A percentile compares a stretch with the other conserved stretches of the same genome.
phyloP scores from a whole-genome alignment of 2,329 filamentous ascomycete species.

The Trichophyton schoenleinii region DNA sequence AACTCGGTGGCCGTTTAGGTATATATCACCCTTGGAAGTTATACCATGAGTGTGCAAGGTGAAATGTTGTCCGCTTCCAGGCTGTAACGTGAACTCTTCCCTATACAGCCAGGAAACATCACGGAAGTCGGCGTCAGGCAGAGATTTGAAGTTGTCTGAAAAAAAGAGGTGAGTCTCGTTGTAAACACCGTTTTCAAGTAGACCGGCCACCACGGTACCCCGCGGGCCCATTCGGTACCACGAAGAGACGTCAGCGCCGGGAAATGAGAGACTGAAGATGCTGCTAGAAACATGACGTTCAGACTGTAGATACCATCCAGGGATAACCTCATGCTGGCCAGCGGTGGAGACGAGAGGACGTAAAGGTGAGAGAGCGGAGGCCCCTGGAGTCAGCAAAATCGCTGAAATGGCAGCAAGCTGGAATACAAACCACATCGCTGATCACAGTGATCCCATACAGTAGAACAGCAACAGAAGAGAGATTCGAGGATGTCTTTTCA shows the following conservation, averaged over 20 bases:
- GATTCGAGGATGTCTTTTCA: background rate
- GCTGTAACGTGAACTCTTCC: constrained; percentile 37
- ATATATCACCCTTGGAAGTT: constrained; percentile 48
- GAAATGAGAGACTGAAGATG: constrained; percentile 30
- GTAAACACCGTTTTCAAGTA: constrained; percentile 43
- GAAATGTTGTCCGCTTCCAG: constrained; percentile 32
- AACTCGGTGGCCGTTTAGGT: constrained; percentile 44
- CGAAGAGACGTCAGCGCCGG: constrained; percentile 35
- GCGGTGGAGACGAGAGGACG: constrained; percentile 15
- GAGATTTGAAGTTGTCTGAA: constrained; percentile 37
- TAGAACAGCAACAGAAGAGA: background rate
- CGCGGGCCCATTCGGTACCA: constrained; percentile 42
- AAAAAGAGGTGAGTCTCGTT: constrained; percentile 44
- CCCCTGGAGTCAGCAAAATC: background rate
- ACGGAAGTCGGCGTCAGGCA: constrained; percentile 38
- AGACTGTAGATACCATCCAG: constrained; percentile 42
- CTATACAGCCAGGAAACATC: constrained; percentile 48
- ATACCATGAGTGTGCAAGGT: constrained; percentile 48
- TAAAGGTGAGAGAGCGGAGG: background rate
- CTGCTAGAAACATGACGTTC: constrained; percentile 26
- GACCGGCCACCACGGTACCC: constrained; percentile 46
- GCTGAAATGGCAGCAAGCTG: background rate
- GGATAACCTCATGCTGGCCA: constrained; percentile 19
- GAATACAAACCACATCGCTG: background rate
- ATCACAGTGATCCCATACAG: background rate